Conservation (phyloP, 495 filamentous ascomycete genomes). For the Neurospora sp. region DNA sequence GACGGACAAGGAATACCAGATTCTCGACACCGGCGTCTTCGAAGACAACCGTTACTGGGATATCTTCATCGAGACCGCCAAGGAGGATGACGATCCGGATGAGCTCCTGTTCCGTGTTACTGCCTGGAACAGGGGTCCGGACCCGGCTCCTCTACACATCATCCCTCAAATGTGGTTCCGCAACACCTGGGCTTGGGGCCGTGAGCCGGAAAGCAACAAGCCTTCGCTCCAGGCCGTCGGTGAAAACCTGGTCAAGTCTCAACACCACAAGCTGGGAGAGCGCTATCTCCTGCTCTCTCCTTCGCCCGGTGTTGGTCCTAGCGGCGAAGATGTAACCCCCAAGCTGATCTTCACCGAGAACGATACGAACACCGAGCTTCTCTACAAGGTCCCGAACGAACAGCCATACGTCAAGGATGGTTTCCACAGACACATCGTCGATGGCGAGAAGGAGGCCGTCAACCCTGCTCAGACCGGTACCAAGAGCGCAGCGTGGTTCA, state of each 20-base stretch:
- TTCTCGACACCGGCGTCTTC: conserved; percentile 85
- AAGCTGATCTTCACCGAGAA: conserved; percentile 88
- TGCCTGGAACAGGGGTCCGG: conserved; percentile 89
- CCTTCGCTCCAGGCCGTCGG: conserved; percentile 57
- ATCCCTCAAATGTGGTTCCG: conserved; percentile 94
- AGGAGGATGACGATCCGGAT: conserved; percentile 79
- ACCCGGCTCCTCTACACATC: conserved; percentile 83
- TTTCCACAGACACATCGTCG: conserved; percentile 81
- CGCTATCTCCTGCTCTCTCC: conserved; percentile 80
- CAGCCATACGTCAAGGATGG: conserved; percentile 88
- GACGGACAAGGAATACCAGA: conserved; percentile 76
- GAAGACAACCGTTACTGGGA: conserved; percentile 93
- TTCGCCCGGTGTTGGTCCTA: conserved; percentile 70
- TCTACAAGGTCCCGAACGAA: conserved; percentile 69
- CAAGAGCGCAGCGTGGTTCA: conserved; percentile 84
- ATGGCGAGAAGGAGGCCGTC: conserved; percentile 65
- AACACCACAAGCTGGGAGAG: conserved; percentile 68
- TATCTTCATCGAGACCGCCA: conserved; percentile 92
- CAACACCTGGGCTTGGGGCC: conserved; percentile 92
- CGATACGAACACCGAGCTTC: conserved; percentile 70
- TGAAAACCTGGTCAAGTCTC: conserved; percentile 58
- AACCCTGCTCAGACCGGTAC: conserved; percentile 76
- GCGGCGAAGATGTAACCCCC: conserved; percentile 73
- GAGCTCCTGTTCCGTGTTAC: conserved; percentile 91
- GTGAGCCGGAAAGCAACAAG: conserved; percentile 60